Base-by-base conservation (phyloP, 2,329 filamentous ascomycete genomes). In the Fusarium sp. region DNA sequence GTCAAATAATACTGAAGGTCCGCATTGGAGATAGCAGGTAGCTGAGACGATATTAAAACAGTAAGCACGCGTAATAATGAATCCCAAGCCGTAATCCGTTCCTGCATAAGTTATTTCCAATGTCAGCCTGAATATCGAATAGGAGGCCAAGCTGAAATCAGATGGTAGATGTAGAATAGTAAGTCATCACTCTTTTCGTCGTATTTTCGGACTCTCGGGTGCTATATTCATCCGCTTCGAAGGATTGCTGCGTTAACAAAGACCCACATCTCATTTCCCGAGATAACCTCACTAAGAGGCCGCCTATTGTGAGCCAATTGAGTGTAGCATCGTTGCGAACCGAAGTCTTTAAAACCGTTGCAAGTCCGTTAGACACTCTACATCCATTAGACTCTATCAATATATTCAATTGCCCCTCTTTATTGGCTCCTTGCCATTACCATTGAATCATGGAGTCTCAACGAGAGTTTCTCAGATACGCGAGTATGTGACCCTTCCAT, bases 391-490 rank as follows among this genome's bases (percentile, higher is more conserved):
- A 38, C 10, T 38, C 18, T n/a, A 38, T n/a, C 34, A n/a, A n/a
- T n/a, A 38, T n/a, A 38, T 18, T 10, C 34, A 38, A n/a, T n/a
- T n/a, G 18, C 34, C 34, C 32, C 10, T 38, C 34, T 38, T n/a
- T n/a, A n/a, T 38, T 38, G 34, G 34, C 18, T 11, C 3, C 6
- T n/a, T 7, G n/a, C 18, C 16, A 10, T 38, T 38, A 6, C 32
- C 32, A 38, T 16, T 16, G n/a, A 59, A 71, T 10, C 29, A 73
- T 73, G 70, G 9, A 48, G 10, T 15, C 53, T 10, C 58, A 58
- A 25, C 22, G 54, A 5, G 61, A 55, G 34, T 73, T 73, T 12
- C 63, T 73, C 5, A 52, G 70, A 38, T 67, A 55, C 12, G 70
- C 70, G 12, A 73, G 70, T 69, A 46, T 40, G 70, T 51, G 25